phyloP scores from a whole-genome alignment of 2,329 filamentous ascomycete genomes.

The Monosporascus sp. region DNA sequence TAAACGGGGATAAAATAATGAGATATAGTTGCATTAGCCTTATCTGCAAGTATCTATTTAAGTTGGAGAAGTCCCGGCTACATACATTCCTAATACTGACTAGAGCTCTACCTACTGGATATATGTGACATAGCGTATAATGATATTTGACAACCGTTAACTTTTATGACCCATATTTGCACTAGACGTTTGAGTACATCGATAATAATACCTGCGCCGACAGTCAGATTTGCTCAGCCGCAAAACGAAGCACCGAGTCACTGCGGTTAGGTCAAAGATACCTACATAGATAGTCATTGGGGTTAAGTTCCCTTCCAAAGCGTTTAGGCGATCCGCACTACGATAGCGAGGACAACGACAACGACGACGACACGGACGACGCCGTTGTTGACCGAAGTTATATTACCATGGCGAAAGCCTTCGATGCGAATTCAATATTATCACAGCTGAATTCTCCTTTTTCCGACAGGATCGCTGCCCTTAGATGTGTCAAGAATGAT shows the following conservation, averaged over 20 bases:
- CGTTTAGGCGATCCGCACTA: not conserved
- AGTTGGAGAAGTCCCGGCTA: not conserved
- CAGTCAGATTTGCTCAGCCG: not conserved
- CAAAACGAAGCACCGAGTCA: not conserved
- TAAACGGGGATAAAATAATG: too few relatives aligned
- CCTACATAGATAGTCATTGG: too few relatives aligned
- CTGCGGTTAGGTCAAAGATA: not conserved
- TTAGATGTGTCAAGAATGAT: slow-evolving; percentile 80
- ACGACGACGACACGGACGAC: not conserved
- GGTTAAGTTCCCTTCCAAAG: not conserved
- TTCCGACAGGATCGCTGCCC: slow-evolving; percentile 51
- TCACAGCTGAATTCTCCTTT: slow-evolving; percentile 37
- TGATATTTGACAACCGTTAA: not conserved
- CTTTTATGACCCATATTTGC: too few relatives aligned
- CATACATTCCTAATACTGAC: not conserved
- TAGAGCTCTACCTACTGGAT: not conserved
- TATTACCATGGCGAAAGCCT: slow-evolving; percentile 17
- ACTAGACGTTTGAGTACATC: too few relatives aligned
- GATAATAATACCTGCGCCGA: not conserved
- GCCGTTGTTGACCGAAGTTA: not conserved
- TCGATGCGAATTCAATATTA: slow-evolving; percentile 20
- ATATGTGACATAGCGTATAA: not conserved
- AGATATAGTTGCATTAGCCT: too few relatives aligned
- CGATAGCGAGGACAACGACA: not conserved
- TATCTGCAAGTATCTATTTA: too few relatives aligned